These are phyloP conservation scores for Brassica napus DNA, from an alignment of 345 rosid species.

Conservation along the genomic window Da-Ae NC_063440.1:26992501-26993000, in stretches of 20 bases:
- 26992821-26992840: conserved; percentile 11
- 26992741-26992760: not conserved
- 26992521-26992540: conserved; percentile 8
- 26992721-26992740: not conserved
- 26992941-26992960: not conserved
- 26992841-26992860: not conserved
- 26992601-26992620: not conserved
- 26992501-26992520: conserved; percentile 23
- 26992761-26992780: not conserved
- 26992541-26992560: conserved; percentile 9
- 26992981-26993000: not conserved
- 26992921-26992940: not conserved
- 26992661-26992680: not conserved
- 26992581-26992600: not conserved
- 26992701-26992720: not conserved
- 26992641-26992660: not conserved
- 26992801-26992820: not conserved
- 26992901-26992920: not conserved
- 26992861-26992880: not conserved
- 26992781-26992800: not conserved
- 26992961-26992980: conserved; percentile 3
- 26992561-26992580: not conserved
- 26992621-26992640: not conserved
- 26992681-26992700: not conserved
- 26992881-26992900: conserved; percentile 14